These are phyloP conservation scores for Bryoerythrophyllum caledonicum DNA, from an alignment of 225 moss, liverwort and hornwort genomes.

Conservation along the genomic window DNA sequence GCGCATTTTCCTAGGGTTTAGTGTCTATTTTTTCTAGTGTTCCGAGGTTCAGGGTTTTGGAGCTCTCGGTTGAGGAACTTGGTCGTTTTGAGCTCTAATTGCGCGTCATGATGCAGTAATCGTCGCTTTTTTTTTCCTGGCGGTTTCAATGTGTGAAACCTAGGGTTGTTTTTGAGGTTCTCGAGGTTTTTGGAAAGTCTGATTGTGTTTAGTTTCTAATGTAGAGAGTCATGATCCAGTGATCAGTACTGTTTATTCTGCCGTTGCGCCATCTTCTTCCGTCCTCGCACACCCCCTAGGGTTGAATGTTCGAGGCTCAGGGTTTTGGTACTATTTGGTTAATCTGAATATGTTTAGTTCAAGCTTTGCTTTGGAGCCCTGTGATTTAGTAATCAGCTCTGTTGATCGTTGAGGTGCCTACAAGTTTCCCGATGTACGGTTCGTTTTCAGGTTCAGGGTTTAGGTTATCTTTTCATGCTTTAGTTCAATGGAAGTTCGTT, in stretches of 20 bases:
- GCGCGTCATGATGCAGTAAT: neutral
- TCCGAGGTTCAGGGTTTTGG: neutral
- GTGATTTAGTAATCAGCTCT: neutral
- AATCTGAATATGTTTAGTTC: neutral
- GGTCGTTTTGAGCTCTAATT: neutral
- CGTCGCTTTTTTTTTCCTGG: neutral
- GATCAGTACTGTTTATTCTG: neutral
- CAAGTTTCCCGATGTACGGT: neutral
- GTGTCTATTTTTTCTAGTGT: neutral
- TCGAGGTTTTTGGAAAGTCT: neutral
- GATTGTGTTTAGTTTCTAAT: neutral
- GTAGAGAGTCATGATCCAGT: neutral
- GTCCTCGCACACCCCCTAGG: constrained; percentile 1
- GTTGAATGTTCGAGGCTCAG: constrained; percentile 15
- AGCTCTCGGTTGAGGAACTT: neutral
- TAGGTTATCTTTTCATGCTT: neutral
- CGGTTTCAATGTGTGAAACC: neutral
- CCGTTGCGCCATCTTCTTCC: neutral
- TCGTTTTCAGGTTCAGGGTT: constrained; percentile 12
- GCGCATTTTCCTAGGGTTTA: neutral
- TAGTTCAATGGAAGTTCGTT: neutral
- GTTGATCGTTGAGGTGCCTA: neutral
- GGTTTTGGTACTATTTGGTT: neutral
- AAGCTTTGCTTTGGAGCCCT: neutral
- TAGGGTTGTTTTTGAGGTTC: neutral